Conservation (phyloP, 495 filamentous ascomycete genomes). For the Parathielavia hyrcaniae region DNA sequence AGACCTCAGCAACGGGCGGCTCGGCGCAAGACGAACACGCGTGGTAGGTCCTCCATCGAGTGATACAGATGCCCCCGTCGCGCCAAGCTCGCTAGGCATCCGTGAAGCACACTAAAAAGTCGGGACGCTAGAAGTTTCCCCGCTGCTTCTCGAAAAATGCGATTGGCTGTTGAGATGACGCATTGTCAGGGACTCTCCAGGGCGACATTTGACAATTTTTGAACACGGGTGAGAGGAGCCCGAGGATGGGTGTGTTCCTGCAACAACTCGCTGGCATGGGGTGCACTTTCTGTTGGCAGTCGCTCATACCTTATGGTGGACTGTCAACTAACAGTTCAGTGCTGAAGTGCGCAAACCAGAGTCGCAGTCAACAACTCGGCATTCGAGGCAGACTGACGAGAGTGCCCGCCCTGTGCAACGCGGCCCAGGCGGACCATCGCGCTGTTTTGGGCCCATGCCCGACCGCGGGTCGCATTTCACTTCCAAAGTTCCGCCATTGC, state of each 20-base stretch:
- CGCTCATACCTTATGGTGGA: too few relatives aligned
- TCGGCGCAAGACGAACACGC: too few relatives aligned
- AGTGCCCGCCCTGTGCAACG: not conserved
- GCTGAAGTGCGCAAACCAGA: too few relatives aligned
- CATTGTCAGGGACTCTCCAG: not conserved
- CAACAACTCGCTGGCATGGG: not conserved
- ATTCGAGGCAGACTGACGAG: too few relatives aligned
- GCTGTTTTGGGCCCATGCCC: too few relatives aligned
- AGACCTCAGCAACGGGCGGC: too few relatives aligned
- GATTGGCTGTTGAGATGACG: not conserved
- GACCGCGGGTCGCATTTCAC: slow-evolving; percentile 15
- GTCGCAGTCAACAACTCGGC: too few relatives aligned
- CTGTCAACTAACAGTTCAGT: too few relatives aligned
- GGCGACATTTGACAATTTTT: not conserved
- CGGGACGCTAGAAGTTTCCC: slow-evolving; percentile 4
- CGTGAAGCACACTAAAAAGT: not conserved
- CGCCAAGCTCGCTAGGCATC: not conserved
- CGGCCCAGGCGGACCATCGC: too few relatives aligned
- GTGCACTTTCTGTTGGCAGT: not conserved
- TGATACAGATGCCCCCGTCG: not conserved
- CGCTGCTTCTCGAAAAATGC: slow-evolving; percentile 1
- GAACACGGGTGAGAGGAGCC: not conserved
- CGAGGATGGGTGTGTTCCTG: not conserved
- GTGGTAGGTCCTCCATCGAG: too few relatives aligned
- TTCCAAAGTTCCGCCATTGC: slow-evolving; percentile 8